phyloP scores from a whole-genome alignment of 1,284 basidiomycete species.

The Trichosporon faecale region DNA sequence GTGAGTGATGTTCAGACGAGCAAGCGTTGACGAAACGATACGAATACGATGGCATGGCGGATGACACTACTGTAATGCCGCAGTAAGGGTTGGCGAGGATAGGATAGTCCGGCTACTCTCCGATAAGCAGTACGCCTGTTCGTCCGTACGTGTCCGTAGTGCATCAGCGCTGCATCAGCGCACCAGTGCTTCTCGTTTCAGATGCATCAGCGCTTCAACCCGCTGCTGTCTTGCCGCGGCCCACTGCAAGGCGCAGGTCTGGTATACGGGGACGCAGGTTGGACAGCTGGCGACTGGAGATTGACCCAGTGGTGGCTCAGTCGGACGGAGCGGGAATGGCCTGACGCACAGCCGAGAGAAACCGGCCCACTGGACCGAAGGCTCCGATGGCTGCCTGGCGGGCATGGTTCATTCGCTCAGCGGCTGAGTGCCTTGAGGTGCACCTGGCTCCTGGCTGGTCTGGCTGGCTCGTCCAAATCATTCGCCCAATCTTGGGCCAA shows the following conservation, averaged over 20 bases:
- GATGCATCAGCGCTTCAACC: not conserved
- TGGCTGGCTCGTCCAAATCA: not conserved
- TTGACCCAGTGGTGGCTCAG: not conserved
- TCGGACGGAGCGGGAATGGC: conserved; percentile 11
- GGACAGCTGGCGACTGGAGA: not conserved
- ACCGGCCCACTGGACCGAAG: conserved; percentile 8
- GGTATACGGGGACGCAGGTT: no score
- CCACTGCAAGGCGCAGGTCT: no score
- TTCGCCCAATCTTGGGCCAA: not conserved
- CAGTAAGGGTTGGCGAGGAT: not conserved
- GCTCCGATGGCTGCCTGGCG: not conserved
- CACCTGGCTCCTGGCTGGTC: not conserved
- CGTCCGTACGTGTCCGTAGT: not conserved
- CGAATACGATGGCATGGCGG: not conserved
- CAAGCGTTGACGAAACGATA: not conserved
- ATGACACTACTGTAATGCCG: conserved; percentile 1
- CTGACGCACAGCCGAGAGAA: not conserved
- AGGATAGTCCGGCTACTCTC: not conserved
- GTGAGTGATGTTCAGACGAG: not conserved
- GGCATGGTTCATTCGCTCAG: not conserved
- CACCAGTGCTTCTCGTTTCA: not conserved
- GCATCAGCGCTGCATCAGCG: not conserved
- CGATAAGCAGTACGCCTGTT: not conserved
- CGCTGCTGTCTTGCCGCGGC: not conserved
- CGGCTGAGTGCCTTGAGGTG: not conserved